Percentiles rank a stretch among this genome's conserved stretches.
phyloP scores from a whole-genome alignment of 768 basidiomycete species.

The Candolleomyces efflorescens region DNA sequence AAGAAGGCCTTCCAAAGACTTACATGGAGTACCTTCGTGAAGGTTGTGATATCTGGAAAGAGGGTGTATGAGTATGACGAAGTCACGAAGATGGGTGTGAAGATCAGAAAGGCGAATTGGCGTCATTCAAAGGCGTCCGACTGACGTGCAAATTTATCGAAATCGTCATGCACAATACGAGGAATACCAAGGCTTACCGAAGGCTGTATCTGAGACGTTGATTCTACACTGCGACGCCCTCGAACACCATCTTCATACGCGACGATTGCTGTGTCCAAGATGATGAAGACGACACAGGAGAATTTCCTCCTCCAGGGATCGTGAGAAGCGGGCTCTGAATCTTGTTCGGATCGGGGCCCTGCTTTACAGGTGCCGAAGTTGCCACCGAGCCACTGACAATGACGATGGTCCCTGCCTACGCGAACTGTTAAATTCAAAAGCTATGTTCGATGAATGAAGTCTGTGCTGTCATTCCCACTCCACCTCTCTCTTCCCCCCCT shows the following conservation, averaged over 20 bases:
- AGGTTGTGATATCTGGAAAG: not conserved
- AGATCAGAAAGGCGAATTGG: conserved; percentile 10
- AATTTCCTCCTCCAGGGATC: too few species aligned
- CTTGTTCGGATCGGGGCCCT: too few species aligned
- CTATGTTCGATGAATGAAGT: not conserved
- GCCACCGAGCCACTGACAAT: not conserved
- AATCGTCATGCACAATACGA: not conserved
- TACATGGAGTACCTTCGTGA: not conserved
- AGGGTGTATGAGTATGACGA: not conserved
- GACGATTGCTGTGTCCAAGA: too few species aligned
- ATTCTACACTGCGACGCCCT: not conserved
- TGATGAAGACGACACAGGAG: too few species aligned
- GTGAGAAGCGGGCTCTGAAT: not conserved
- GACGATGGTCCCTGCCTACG: not conserved
- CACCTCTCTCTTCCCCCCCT: not conserved
- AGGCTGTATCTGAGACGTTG: not conserved
- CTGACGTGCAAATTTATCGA: conserved; percentile 11
- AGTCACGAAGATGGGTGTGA: not conserved
- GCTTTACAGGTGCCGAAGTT: not conserved
- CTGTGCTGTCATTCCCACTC: not conserved
- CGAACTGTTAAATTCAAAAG: not conserved
- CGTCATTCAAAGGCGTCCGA: conserved; percentile 4
- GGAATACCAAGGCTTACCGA: not conserved
- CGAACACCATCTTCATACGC: too few species aligned
- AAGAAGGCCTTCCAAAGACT: not conserved